phyloP scores from a whole-genome alignment of 805 yeast species.

The Sugiyamaella chiloensis region DNA sequence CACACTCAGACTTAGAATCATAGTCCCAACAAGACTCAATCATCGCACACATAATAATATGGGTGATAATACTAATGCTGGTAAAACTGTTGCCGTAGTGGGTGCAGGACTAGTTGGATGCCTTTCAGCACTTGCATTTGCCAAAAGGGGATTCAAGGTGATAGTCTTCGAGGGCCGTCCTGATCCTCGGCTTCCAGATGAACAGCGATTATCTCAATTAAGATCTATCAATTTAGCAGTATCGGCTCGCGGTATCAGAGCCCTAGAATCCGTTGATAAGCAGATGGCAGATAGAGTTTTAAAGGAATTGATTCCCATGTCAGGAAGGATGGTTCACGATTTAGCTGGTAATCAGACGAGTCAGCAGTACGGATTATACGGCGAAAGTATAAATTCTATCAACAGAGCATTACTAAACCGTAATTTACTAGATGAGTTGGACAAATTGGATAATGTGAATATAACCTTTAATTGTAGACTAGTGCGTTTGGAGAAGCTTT shows the following conservation, averaged over 20 bases:
- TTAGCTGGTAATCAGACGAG: constrained; percentile 56
- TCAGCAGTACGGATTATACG: constrained; percentile 75
- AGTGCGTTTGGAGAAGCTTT: constrained; percentile 37
- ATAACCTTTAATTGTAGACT: constrained; percentile 58
- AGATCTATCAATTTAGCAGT: constrained; percentile 82
- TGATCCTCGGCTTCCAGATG: constrained; percentile 54
- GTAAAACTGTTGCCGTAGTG: constrained; percentile 40
- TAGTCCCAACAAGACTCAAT: no score
- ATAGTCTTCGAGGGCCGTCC: constrained; percentile 65
- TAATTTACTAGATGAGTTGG: constrained; percentile 61
- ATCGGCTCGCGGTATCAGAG: constrained; percentile 76
- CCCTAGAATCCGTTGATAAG: constrained; percentile 60
- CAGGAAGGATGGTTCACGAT: constrained; percentile 87
- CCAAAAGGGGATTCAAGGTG: constrained; percentile 68
- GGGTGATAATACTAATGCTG: no score
- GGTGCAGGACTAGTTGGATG: constrained; percentile 95
- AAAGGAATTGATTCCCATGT: constrained; percentile 72
- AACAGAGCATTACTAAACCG: constrained; percentile 71
- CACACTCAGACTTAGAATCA: no score
- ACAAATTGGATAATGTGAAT: constrained; percentile 42
- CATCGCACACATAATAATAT: no score
- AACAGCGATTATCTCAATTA: constrained; percentile 22
- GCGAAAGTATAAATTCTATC: constrained; percentile 82
- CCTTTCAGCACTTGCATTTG: constrained; percentile 75
- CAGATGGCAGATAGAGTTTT: constrained; percentile 55